These are phyloP conservation scores for Paecilomyces dactylethromorphus DNA, from an alignment of 2,329 filamentous ascomycete species.

Conservation along the genomic window DNA sequence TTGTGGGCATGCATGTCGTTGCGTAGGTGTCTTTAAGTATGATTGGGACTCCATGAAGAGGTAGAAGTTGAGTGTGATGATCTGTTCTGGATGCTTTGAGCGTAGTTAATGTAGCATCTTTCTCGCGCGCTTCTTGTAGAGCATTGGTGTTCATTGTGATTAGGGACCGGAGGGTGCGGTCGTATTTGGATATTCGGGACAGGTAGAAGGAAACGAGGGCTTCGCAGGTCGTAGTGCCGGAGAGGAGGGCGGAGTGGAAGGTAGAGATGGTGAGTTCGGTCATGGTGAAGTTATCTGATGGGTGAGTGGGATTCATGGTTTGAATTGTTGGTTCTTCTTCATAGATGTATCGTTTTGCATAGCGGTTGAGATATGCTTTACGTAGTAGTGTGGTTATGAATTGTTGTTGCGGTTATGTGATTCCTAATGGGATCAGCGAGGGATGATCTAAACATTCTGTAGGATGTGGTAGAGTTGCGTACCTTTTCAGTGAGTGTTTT, in stretches of 20 bases:
- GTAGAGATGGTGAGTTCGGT: slow-evolving; percentile 53
- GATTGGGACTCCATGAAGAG: slow-evolving; percentile 55
- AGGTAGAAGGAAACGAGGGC: slow-evolving; percentile 51
- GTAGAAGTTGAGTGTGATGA: slow-evolving; percentile 3
- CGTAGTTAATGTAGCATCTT: slow-evolving; percentile 33
- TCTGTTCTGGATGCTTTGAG: slow-evolving; percentile 1
- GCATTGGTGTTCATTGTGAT: slow-evolving; percentile 47
- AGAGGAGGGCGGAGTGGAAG: slow-evolving; percentile 51
- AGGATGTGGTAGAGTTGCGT: not conserved
- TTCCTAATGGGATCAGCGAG: not conserved
- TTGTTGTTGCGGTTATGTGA: too few relatives aligned
- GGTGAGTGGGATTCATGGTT: not conserved
- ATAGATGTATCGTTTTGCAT: not conserved
- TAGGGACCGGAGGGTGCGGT: slow-evolving; percentile 53
- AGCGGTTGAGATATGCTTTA: not conserved
- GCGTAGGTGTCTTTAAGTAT: slow-evolving; percentile 61
- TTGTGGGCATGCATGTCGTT: slow-evolving; percentile 50
- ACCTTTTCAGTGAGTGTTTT: not conserved
- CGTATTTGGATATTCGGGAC: slow-evolving; percentile 50
- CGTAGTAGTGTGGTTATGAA: not conserved
- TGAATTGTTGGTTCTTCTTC: not conserved
- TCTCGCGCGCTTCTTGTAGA: slow-evolving; percentile 41
- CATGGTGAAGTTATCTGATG: not conserved
- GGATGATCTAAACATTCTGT: not conserved
- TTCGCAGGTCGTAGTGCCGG: slow-evolving; percentile 48